Base-by-base conservation (phyloP, 352 stramenopile species). In the Globisporangium abappressorium region DNA sequence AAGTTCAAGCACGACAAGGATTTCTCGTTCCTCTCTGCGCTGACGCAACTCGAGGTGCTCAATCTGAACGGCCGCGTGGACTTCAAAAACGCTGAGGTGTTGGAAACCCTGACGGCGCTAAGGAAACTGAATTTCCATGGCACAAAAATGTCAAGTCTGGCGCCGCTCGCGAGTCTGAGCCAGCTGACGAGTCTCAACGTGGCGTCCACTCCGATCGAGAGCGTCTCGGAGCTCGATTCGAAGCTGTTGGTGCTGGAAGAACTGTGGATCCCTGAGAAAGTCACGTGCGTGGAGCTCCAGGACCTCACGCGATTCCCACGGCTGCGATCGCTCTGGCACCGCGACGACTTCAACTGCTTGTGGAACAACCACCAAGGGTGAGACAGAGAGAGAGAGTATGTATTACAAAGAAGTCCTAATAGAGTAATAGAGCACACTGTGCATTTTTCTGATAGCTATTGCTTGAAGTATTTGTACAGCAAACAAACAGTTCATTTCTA, bases 261-360 rank as follows among this genome's bases (percentile, higher is more conserved):
- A 18, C 80, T 90, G 43, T 86, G 77, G 65, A 77, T 90, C 15
- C 80, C 80, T 1, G 70, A 81, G 63, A 66, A 73, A 5, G 71
- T 74, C 0, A 69, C 84, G 49, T 90, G 82, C 67, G 62, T 67
- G 0, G 53, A 68, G 22, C 74, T 90, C 41, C 82, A 84, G 49
- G 69, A 79, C 54, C 15, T 69, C n/a, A 69, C 28, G 33, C 73
- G 71, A 51, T 89, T 87, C 69, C 80, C 78, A 20, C 58, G 66
- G 28, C 73, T 90, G 18, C 73, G 74, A 22, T 63, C 75, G 20
- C 81, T 90, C 64, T 90, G 82, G 82, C 82, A 90, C 49, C 72
- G 80, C 18, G 75, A 90, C 41, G 75, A 80, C 56, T 87, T 84
- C 77, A 90, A 86, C 63, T 90, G 80, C 46, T 74, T 90, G 6